Evolutionary conservation across 2,329 filamentous ascomycete species (phyloP).

Genomic region (Metarhizium sp.): DNA sequence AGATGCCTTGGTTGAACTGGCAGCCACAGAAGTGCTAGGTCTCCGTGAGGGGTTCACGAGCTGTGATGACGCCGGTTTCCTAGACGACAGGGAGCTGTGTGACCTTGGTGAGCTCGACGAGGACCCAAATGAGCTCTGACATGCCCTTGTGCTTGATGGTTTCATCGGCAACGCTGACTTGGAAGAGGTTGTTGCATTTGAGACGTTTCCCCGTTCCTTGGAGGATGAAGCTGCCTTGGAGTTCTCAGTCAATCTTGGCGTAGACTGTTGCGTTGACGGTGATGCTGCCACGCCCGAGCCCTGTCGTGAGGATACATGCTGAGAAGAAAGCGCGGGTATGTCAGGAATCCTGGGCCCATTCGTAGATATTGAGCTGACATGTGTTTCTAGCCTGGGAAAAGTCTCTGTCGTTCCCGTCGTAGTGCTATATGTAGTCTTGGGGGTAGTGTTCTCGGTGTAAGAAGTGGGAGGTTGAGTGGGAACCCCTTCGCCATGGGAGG

Average conservation of each 20-base stretch:
- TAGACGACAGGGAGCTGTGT: background rate
- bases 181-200: background rate
- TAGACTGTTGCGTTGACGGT: background rate
- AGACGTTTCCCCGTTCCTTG: background rate
- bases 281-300: background rate
- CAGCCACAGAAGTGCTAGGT: background rate
- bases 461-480: too few relatives aligned
- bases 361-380: too few relatives aligned
- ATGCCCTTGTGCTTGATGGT: background rate
- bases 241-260: background rate
- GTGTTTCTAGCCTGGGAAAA: too few relatives aligned
- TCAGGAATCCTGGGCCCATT: too few relatives aligned
- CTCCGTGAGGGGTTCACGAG: background rate
- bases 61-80: background rate
- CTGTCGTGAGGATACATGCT: background rate
- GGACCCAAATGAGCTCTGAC: background rate
- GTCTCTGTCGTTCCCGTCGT: too few relatives aligned
- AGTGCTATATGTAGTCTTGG: too few relatives aligned
- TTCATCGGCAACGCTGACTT: background rate
- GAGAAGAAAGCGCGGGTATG: too few relatives aligned
- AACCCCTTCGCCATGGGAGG: too few relatives aligned
- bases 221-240: background rate
- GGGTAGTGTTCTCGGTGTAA: too few relatives aligned
- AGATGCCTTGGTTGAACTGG: background rate
- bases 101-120: background rate